Percentiles rank a stretch among this genome's conserved stretches.
Conservation (phyloP, 805 yeast species). For the Zygosaccharomyces bisporus region DNA sequence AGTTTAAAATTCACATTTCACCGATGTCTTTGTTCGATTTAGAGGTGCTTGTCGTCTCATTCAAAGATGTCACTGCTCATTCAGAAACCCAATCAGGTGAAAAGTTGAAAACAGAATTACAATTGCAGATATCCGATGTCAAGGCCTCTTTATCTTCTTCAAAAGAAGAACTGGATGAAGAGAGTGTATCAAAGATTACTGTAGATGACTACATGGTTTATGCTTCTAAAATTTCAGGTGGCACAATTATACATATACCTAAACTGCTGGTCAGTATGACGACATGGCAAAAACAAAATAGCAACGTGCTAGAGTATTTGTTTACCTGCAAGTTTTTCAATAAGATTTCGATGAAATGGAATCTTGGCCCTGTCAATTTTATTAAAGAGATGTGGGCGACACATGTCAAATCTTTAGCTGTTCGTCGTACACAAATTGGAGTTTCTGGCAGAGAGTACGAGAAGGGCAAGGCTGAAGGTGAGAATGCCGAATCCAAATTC, state of each 20-base stretch:
- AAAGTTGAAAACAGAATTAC: constrained; percentile 50
- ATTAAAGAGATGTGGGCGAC: constrained; percentile 90
- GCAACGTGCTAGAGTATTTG: constrained; percentile 57
- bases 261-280: constrained; percentile 70
- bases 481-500: constrained; percentile 38
- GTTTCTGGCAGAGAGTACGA: constrained; percentile 26
- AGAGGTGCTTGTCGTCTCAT: constrained; percentile 62
- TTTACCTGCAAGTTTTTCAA: constrained; percentile 81
- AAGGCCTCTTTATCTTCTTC: constrained; percentile 63
- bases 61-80: constrained; percentile 54
- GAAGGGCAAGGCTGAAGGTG: constrained; percentile 29
- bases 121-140: constrained; percentile 58
- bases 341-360: constrained; percentile 89
- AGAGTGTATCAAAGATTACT: constrained; percentile 40
- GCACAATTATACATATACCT: constrained; percentile 76
- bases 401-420: constrained; percentile 67
- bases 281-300: constrained; percentile 55
- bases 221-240: constrained; percentile 66
- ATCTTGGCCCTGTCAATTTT: constrained; percentile 83
- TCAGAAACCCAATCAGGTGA: constrained; percentile 39
- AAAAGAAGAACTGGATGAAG: constrained; percentile 50
- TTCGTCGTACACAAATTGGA: constrained; percentile 47
- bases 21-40: constrained; percentile 80
- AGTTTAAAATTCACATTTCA: constrained; percentile 59
- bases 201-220: constrained; percentile 54